Evolutionary conservation across 139 green algal genomes (phyloP), one percentile per base, ranked within the genome.

Genomic region (Chlorella sp.): DNA sequence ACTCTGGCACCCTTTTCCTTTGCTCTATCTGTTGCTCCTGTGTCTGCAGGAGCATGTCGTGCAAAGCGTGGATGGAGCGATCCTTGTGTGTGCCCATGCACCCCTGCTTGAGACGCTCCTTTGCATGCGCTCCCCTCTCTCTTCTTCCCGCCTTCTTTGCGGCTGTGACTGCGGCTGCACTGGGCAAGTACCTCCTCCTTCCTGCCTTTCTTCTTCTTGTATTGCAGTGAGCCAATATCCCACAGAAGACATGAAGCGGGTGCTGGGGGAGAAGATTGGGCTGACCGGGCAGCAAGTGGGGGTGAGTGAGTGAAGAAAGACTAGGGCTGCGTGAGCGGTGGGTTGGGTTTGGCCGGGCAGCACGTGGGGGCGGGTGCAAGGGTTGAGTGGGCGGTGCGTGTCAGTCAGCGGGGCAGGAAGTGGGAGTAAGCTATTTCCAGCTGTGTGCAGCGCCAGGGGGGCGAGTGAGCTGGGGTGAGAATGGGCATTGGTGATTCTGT

Each of bases 241-340:
- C 0, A 91, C 90, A 0, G 83, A 94, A 57, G 93, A 95, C 78
- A 91, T 95, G 78, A 91, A 94, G 32, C 83, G 89, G 14, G 92
- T 92, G 12, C 81, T 98, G 61, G 96, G 90, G 5, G 91, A 95
- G 19, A 86, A 93, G 3, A 97, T 97, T 32, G 90, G 90, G 1
- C 92, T 98, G 30, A 96, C 94, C 9, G 95, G 96, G 79, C 89
- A 96, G 48, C 94, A 97, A 90, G 94, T 98, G 28, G 89, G 90
- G 91, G 95, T 96, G 84, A 71, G 90, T 32, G 2, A 0, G 32
- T 24, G 22, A 40, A 30, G 53, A 18, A 40, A 22, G 48, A 5
- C 37, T 32, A 26, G 12, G 34, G 24, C 48, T 3, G 34, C 61
- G 34, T 22, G 15, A 83, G 16, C 39, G 64, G 79, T 34, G 39